phyloP scores from a whole-genome alignment of 2,329 filamentous ascomycete genomes.

The Fusarium sp. region DNA sequence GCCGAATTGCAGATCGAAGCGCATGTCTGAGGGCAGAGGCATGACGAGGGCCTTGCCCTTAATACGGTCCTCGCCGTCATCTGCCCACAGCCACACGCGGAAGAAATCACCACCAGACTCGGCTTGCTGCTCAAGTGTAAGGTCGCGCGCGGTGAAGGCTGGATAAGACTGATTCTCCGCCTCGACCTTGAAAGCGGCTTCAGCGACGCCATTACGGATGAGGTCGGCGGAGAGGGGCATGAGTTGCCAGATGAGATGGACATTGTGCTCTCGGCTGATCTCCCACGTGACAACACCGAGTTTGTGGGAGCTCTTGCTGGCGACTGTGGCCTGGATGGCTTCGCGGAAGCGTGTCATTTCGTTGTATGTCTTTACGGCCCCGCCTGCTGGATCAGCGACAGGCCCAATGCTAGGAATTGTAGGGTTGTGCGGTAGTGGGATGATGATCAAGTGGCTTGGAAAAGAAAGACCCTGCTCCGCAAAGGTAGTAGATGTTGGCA shows the following conservation, averaged over 20 bases:
- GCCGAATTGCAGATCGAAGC: constrained; percentile 93
- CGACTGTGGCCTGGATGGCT: constrained; percentile 83
- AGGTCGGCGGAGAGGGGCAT: constrained; percentile 79
- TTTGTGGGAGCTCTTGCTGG: constrained; percentile 64
- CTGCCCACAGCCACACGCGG: constrained; percentile 83
- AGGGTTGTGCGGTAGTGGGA: constrained; percentile 85
- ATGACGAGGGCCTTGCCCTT: constrained; percentile 78
- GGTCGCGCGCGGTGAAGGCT: constrained; percentile 61
- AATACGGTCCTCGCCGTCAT: constrained; percentile 66
- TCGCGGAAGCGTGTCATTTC: constrained; percentile 89
- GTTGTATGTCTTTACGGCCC: constrained; percentile 71
- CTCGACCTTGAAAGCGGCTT: constrained; percentile 89
- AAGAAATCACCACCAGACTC: constrained; percentile 76
- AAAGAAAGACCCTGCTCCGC: constrained; percentile 74
- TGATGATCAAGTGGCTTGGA: constrained; percentile 90
- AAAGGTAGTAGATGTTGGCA: constrained; percentile 80
- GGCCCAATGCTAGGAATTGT: constrained; percentile 77
- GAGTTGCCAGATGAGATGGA: constrained; percentile 96
- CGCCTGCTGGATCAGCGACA: constrained; percentile 62
- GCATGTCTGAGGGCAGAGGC: constrained; percentile 76
- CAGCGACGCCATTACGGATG: constrained; percentile 79
- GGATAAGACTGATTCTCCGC: constrained; percentile 79
- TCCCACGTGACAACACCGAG: constrained; percentile 93
- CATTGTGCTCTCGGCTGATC: constrained; percentile 82
- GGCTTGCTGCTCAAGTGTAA: constrained; percentile 65